These are phyloP conservation scores for Hyparrhenia diplandra DNA, from an alignment of 176 grass and related monocot genomes.

Conservation along the genomic window DNA sequence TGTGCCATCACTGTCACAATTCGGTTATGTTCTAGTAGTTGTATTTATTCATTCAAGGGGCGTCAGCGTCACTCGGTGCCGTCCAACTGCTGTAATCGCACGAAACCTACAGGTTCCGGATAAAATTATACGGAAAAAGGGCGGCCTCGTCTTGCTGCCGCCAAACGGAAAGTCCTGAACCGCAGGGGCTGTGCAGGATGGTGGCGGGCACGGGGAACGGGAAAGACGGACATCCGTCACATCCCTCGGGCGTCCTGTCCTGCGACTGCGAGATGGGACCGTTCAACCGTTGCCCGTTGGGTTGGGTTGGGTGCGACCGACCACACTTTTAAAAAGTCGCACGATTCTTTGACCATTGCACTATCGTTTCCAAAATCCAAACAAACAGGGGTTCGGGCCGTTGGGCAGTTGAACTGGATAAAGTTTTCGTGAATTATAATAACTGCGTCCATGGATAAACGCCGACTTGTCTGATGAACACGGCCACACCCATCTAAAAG, in stretches of 20 bases:
- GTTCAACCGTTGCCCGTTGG: neutral
- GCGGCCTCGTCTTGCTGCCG: too few species aligned
- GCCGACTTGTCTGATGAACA: too few species aligned
- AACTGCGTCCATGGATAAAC: neutral
- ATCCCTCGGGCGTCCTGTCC: neutral
- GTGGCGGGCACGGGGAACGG: neutral
- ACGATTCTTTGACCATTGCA: slow-evolving; percentile 9
- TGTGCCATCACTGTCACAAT: neutral
- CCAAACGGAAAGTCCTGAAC: too few species aligned
- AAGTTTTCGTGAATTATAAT: too few species aligned
- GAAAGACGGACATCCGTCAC: too few species aligned
- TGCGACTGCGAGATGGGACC: neutral
- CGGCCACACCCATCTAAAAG: too few species aligned
- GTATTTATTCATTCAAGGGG: neutral
- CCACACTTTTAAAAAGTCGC: neutral
- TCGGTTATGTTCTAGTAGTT: neutral
- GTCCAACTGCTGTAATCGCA: neutral
- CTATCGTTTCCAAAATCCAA: neutral
- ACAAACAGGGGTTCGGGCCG: neutral
- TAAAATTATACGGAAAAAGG: too few species aligned
- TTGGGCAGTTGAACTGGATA: neutral
- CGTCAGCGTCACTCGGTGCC: neutral
- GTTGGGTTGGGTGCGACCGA: too few species aligned
- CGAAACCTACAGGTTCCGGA: neutral
- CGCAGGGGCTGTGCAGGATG: too few species aligned